A percentile compares a stretch with the other conserved stretches of the same genome.
phyloP scores from a whole-genome alignment of 331 rosid species.

The Cydonia oblonga region DNA sequence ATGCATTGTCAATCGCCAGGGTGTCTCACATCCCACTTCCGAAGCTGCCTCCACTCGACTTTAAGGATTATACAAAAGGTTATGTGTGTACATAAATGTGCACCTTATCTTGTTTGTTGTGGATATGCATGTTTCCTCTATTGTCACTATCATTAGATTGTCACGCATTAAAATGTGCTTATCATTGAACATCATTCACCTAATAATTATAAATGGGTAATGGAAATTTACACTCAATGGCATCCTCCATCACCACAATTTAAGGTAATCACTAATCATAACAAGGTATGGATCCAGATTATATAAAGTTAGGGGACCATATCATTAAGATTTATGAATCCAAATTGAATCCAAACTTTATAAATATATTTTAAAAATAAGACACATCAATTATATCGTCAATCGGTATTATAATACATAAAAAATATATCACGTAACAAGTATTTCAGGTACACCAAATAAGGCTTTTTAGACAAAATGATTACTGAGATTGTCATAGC shows the following conservation, averaged over 20 bases:
- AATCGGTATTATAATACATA: no score
- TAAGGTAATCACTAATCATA: background rate
- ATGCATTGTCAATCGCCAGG: background rate
- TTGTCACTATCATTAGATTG: constrained; percentile 11
- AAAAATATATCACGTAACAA: no score
- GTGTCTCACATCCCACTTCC: background rate
- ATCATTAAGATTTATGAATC: no score
- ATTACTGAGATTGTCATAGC: no score
- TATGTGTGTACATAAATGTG: background rate
- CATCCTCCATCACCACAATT: constrained; percentile 3
- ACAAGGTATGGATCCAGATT: background rate
- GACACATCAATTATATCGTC: no score
- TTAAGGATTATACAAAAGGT: background rate
- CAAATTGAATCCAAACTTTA: no score
- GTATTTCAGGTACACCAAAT: no score
- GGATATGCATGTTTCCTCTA: background rate
- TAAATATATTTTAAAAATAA: no score
- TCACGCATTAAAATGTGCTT: constrained; percentile 6
- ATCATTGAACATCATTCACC: constrained; percentile 6
- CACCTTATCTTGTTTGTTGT: background rate
- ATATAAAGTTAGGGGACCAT: no score
- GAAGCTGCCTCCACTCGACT: background rate
- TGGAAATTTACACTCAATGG: constrained; percentile 1
- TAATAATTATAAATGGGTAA: background rate
- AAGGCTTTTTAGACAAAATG: no score